Conservation (phyloP, 2,329 filamentous ascomycete genomes). For the Dendrostoma leiphaemia region DNA sequence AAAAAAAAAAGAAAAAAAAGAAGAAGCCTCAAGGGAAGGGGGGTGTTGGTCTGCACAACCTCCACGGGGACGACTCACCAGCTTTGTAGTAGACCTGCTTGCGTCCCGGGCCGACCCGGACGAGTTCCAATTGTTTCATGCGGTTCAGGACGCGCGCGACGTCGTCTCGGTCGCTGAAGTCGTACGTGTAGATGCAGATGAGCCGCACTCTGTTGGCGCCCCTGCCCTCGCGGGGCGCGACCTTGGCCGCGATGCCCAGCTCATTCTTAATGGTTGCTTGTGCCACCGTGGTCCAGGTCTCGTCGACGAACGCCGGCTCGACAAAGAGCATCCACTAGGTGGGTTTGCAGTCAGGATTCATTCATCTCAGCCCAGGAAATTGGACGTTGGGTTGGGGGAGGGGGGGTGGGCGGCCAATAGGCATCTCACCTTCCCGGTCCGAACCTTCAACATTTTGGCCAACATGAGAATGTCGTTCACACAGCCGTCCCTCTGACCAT, state of each 20-base stretch:
- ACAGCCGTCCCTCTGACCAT: slow-evolving; percentile 47
- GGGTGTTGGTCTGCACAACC: too few relatives aligned
- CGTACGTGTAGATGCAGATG: slow-evolving; percentile 75
- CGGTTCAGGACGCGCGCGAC: slow-evolving; percentile 64
- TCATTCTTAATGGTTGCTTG: slow-evolving; percentile 65
- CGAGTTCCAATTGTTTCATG: slow-evolving; percentile 61
- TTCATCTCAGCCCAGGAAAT: slow-evolving; percentile 18
- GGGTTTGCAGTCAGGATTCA: background rate
- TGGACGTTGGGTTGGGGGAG: slow-evolving; percentile 24
- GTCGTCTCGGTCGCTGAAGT: slow-evolving; percentile 69
- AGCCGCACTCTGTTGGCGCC: slow-evolving; percentile 49
- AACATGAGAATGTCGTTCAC: slow-evolving; percentile 57
- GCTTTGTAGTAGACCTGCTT: slow-evolving; percentile 75
- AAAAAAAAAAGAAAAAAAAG: background rate
- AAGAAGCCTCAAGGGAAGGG: background rate
- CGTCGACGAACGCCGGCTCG: slow-evolving; percentile 50
- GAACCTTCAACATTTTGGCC: slow-evolving; percentile 57
- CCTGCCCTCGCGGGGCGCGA: slow-evolving; percentile 54
- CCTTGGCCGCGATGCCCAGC: slow-evolving; percentile 72
- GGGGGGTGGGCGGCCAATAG: slow-evolving; percentile 27
- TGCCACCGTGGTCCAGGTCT: slow-evolving; percentile 65
- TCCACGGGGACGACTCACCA: slow-evolving; percentile 48
- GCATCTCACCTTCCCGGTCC: slow-evolving; percentile 62
- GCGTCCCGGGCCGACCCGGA: slow-evolving; percentile 36
- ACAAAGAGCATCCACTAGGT: slow-evolving; percentile 74